Base-by-base conservation (phyloP, 1,284 basidiomycete species). In the Trichosporon sp. region DNA sequence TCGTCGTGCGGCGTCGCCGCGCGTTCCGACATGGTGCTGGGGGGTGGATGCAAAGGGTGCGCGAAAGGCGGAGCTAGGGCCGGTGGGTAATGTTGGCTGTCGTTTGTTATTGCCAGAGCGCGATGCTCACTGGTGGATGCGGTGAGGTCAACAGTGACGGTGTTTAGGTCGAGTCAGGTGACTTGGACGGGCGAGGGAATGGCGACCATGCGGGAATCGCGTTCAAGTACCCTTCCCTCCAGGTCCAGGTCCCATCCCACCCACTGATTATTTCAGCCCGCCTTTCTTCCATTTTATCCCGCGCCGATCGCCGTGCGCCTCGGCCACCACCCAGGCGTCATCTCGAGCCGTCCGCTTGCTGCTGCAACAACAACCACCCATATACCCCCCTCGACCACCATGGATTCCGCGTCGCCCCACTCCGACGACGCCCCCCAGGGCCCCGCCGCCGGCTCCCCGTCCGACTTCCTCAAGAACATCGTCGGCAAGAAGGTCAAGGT, bases 401-500 rank as follows among this genome's bases (percentile, higher is more conserved):
- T 80, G 79, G 75, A 75, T 70, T 75, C 78, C 35, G 72, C 75
- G 67, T 75, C 75, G 42, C 71, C 75, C 11, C 70, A 68, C 29
- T 62, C 67, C 38, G 72, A 72, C 25, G 75, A 79, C 69, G 67
- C 65, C 12, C 62, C 67, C 51, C 42, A 67, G 38, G 68, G 67
- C 25, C 73, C 75, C 29, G 63, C 74, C 13, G 83, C 86, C 8
- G 93, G 93, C 8, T 93, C 92, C 0, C 93, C 93, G 0, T 93
- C 92, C 0, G 92, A 94, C 75, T 96, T 95, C 75, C 81, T 96
- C 70, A 95, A 95, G 83, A 92, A 90, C 65, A 95, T 98, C 31
- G 96, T 98, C 29, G 96, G 96, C 32, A 97, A 98, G 83, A 88
- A 88, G 66, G 96, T 98, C 68, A 91, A 95, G 72, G 97, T 98